phyloP scores from a whole-genome alignment of 345 rosid species.

The Salix arbutifolia region DNA sequence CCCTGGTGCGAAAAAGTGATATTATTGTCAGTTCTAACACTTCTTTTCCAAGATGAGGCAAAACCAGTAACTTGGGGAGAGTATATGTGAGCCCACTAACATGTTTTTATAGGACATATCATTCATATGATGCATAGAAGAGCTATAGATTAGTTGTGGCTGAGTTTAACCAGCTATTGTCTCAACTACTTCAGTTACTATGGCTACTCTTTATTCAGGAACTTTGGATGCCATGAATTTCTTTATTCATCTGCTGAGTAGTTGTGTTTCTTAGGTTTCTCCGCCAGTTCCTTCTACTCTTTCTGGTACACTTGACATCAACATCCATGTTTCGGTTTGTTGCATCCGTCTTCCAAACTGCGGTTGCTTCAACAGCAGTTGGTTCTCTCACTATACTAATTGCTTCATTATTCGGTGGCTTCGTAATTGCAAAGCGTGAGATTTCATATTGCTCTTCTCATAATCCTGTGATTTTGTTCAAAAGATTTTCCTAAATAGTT shows the following conservation, averaged over 20 bases:
- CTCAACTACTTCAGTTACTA: no score
- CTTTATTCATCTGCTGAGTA: not conserved
- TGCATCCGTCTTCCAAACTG: slow-evolving; percentile 56
- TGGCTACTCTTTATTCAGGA: not conserved
- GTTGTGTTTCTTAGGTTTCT: slow-evolving; percentile 49
- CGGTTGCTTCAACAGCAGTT: slow-evolving; percentile 41
- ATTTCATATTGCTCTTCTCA: not conserved
- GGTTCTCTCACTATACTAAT: slow-evolving; percentile 43
- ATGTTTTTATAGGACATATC: no score
- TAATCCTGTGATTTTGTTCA: not conserved
- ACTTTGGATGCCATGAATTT: not conserved
- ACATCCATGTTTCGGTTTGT: slow-evolving; percentile 67
- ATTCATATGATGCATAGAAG: no score
- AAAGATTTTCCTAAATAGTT: not conserved
- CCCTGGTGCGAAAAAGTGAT: no score
- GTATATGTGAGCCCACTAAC: no score
- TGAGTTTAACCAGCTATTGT: no score
- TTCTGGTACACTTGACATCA: slow-evolving; percentile 54
- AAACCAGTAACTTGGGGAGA: no score
- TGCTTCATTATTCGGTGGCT: slow-evolving; percentile 55
- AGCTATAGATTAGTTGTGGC: no score
- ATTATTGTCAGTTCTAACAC: no score
- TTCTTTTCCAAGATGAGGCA: no score
- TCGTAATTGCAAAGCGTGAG: slow-evolving; percentile 56
- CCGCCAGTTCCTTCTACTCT: slow-evolving; percentile 52